Percentiles rank a stretch among this genome's conserved stretches.
Conservation (phyloP, 371 early-diverging fungal genomes). For the Apophysomyces trapeziformis region DNA sequence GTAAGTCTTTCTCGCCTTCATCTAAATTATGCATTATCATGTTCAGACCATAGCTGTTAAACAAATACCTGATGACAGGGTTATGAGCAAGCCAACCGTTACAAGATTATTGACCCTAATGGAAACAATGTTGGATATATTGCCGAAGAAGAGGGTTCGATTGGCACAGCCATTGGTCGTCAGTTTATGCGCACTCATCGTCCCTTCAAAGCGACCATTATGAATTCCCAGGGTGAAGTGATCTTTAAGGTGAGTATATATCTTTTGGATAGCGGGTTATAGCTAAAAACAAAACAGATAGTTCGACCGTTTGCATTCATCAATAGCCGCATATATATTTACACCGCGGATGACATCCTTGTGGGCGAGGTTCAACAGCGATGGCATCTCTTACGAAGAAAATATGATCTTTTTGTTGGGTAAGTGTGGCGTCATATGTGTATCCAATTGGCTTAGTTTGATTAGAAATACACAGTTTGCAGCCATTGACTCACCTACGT, state of each 20-base stretch:
- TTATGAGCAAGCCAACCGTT: slow-evolving; percentile 90
- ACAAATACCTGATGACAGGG: slow-evolving; percentile 41
- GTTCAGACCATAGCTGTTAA: no score
- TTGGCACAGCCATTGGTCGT: slow-evolving; percentile 67
- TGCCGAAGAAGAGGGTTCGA: slow-evolving; percentile 71
- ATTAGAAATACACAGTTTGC: slow-evolving; percentile 70
- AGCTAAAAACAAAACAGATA: slow-evolving; percentile 39
- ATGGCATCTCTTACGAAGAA: slow-evolving; percentile 86
- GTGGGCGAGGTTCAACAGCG: slow-evolving; percentile 91
- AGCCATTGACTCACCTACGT: slow-evolving; percentile 74
- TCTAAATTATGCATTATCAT: neutral
- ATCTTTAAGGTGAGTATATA: slow-evolving; percentile 60
- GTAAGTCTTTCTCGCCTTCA: slow-evolving; percentile 22
- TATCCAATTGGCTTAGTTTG: neutral
- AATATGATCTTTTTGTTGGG: slow-evolving; percentile 81
- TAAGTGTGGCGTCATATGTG: slow-evolving; percentile 11
- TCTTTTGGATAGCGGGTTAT: neutral
- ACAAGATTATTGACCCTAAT: slow-evolving; percentile 74
- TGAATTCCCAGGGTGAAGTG: slow-evolving; percentile 72
- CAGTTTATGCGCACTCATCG: slow-evolving; percentile 83
- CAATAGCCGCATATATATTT: slow-evolving; percentile 77
- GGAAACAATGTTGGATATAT: slow-evolving; percentile 83
- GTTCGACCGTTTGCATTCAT: slow-evolving; percentile 78
- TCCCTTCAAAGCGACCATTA: slow-evolving; percentile 75
- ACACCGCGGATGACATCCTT: slow-evolving; percentile 59